Conservation (phyloP, 148 eudicot genomes). For the Fallopia convolvulus region DNA sequence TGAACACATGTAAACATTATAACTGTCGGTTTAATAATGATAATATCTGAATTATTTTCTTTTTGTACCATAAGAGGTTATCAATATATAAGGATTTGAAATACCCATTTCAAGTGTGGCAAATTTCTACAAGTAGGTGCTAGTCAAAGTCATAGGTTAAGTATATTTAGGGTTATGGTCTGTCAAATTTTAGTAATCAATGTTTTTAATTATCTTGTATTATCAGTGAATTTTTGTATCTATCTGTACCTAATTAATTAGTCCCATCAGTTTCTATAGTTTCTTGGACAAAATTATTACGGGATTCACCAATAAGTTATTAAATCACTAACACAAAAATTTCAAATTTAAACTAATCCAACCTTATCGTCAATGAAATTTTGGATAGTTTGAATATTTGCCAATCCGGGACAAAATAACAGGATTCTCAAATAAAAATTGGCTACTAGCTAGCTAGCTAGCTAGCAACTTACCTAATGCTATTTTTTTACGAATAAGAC, state of each 20-base stretch:
- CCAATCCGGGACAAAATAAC: neutral
- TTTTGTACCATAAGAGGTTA: no score
- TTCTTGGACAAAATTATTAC: neutral
- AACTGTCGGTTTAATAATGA: no score
- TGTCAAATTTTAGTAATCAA: neutral
- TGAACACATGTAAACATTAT: no score
- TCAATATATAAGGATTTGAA: no score
- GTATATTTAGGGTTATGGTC: neutral
- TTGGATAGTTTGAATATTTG: neutral
- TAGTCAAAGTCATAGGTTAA: neutral
- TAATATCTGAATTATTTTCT: no score
- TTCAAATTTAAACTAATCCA: neutral
- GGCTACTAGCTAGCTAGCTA: neutral
- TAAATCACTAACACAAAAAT: neutral
- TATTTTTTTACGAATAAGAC: neutral
- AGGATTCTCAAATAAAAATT: neutral
- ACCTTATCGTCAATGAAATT: neutral
- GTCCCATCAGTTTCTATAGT: slow-evolving; percentile 4
- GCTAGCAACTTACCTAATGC: neutral
- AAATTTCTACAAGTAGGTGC: neutral
- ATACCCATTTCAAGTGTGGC: neutral
- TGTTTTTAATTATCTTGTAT: no score
- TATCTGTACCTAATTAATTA: neutral
- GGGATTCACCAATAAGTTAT: neutral
- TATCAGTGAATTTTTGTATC: no score